These are phyloP conservation scores for Coemansia sp. DNA, from an alignment of 192 early-diverging fungal genomes.

Conservation along the genomic window DNA sequence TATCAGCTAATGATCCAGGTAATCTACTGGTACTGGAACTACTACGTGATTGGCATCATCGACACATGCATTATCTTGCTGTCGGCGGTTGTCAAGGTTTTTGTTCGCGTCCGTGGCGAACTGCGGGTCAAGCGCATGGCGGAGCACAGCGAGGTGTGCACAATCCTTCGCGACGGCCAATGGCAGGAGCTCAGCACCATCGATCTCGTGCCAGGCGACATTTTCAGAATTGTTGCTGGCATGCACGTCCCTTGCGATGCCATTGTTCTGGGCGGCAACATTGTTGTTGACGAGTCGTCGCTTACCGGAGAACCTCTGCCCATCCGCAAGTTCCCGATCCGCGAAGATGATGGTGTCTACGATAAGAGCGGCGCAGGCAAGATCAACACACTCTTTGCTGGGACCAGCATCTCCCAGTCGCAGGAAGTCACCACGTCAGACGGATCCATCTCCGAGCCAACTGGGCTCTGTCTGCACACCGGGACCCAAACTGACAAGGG, in stretches of 20 bases:
- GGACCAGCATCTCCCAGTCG: slow-evolving; percentile 61
- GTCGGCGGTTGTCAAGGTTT: slow-evolving; percentile 55
- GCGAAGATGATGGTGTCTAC: slow-evolving; percentile 54
- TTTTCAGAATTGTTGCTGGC: slow-evolving; percentile 47
- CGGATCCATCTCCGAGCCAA: slow-evolving; percentile 40
- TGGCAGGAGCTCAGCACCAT: slow-evolving; percentile 58
- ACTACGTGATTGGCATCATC: slow-evolving; percentile 59
- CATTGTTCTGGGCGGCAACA: slow-evolving; percentile 63
- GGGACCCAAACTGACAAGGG: slow-evolving; percentile 61
- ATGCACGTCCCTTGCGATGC: slow-evolving; percentile 62
- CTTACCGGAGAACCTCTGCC: slow-evolving; percentile 76
- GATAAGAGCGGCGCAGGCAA: slow-evolving; percentile 52
- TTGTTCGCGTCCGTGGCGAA: slow-evolving; percentile 53
- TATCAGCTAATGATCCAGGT: slow-evolving; percentile 61
- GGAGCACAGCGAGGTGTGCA: slow-evolving; percentile 43
- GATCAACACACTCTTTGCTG: slow-evolving; percentile 65
- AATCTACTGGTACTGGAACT: slow-evolving; percentile 60
- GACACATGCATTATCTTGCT: slow-evolving; percentile 59
- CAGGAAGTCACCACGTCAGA: slow-evolving; percentile 20
- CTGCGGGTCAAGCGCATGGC: slow-evolving; percentile 58
- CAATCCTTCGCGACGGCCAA: slow-evolving; percentile 58
- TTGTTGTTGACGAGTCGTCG: slow-evolving; percentile 69
- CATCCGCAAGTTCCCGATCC: slow-evolving; percentile 69
- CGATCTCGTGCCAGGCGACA: slow-evolving; percentile 66
- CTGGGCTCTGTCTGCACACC: slow-evolving; percentile 26